phyloP scores from a whole-genome alignment of 169 alveolate genomes.

The Eimeria praecox region DNA sequence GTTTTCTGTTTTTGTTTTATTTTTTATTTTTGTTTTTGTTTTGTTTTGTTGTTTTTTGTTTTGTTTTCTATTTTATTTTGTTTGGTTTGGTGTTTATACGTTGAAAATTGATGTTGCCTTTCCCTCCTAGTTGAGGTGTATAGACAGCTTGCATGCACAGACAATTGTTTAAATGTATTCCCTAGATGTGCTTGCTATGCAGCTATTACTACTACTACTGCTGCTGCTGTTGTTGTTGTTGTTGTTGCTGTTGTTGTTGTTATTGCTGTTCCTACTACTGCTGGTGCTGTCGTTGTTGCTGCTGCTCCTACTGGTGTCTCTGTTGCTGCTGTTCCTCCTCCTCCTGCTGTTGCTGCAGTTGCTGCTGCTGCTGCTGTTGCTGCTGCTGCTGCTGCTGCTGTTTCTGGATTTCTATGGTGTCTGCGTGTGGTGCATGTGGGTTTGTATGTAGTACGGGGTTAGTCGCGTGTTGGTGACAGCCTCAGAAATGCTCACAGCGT shows the following conservation, averaged over 20 bases:
- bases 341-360: background rate
- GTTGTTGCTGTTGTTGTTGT: too few species aligned
- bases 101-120: too few species aligned
- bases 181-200: background rate
- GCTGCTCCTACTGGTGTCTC: background rate
- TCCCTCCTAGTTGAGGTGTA: too few species aligned
- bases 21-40: too few species aligned
- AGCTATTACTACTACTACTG: too few species aligned
- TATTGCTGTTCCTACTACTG: too few species aligned
- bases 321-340: background rate
- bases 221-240: too few species aligned
- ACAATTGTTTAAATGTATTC: too few species aligned
- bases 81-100: background rate
- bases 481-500: constrained; percentile 46
- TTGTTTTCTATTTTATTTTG: background rate
- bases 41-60: background rate
- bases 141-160: too few species aligned
- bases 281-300: background rate
- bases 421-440: background rate
- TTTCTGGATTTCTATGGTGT: background rate
- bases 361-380: background rate
- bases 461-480: constrained; percentile 35
- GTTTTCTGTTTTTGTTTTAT: too few species aligned
- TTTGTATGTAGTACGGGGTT: constrained; percentile 1
- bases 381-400: background rate